Base-by-base conservation (phyloP, 208 protist genomes). In the Leishmania arabica region DNA sequence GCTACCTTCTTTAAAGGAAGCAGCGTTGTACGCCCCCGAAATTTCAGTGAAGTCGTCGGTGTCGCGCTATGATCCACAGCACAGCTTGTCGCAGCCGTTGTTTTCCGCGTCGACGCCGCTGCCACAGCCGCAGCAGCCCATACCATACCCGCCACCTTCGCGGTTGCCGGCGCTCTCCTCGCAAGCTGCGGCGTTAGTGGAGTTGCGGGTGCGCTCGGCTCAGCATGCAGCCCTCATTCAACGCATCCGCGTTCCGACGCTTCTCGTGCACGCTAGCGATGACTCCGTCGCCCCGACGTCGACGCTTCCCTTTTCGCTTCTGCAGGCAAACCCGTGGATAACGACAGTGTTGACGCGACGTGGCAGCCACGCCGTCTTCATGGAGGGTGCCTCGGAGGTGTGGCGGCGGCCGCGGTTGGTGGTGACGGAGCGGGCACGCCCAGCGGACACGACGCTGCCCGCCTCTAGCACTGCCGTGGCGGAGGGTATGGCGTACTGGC, bases 291-390 rank as follows among this genome's bases (percentile, higher is more conserved):
- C 86, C 24, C 89, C 86, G 53, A 71, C 74, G 70, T 78, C 77
- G 60, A 85, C 84, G 45, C 47, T 92, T 37, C 86, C 88, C 13
- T 80, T 86, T 47, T 62, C 74, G n/a, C 66, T 82, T 68, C 80
- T 92, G 34, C 70, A 83, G 72, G 82, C 69, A 2, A 88, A 90
- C 54, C 84, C 86, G 42, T 80, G 82, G 56, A 81, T 88, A 11
- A 75, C 84, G 19, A 85, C 79, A n/a, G 86, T 89, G 58, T 74
- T 92, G 73, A 88, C 89, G n/a, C 89, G 86, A 27, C 88, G 88
- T 31, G 89, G 89, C 75, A 82, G 86, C n/a, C 83, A 92, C 72
- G 84, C 75, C 3, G 66, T 82, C 40, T 92, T 82, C 80, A 84
- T 92, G 58, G 86, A 92, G 71, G 56, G 77, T 49, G 82, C 40